Conservation (phyloP, 768 basidiomycete species). For the Rhizopogon vinicolor region DNA sequence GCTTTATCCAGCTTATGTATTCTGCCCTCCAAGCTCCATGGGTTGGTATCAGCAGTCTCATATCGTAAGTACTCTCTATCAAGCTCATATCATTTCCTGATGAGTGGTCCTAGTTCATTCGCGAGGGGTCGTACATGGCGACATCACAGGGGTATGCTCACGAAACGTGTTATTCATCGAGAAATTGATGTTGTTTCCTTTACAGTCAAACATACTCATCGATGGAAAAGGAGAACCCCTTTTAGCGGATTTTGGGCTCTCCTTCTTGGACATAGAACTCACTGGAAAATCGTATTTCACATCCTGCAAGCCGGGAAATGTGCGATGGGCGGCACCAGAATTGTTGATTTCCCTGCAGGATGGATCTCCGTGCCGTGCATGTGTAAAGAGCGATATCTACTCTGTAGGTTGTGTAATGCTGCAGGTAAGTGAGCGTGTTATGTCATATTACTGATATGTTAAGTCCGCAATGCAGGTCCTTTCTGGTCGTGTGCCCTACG, state of each 20-base stretch:
- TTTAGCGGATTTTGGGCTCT: constrained; percentile 38
- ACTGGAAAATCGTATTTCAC: constrained; percentile 19
- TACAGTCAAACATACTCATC: constrained; percentile 9
- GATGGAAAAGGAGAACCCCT: neutral
- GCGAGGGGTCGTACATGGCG: constrained; percentile 1
- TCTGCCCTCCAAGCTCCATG: constrained; percentile 26
- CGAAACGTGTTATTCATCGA: neutral
- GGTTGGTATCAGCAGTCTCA: constrained; percentile 34
- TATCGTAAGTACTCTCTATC: constrained; percentile 26
- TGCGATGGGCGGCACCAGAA: constrained; percentile 15
- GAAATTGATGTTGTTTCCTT: neutral
- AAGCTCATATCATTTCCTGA: neutral
- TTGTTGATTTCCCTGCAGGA: constrained; percentile 1
- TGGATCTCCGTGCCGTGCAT: neutral
- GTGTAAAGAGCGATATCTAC: constrained; percentile 11
- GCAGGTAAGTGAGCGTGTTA: constrained; percentile 6
- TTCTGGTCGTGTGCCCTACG: constrained; percentile 6
- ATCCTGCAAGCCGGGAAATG: constrained; percentile 5
- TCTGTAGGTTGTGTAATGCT: constrained; percentile 19
- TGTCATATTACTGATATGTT: neutral
- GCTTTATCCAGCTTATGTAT: neutral
- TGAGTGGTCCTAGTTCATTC: constrained; percentile 1
- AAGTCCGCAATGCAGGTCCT: neutral
- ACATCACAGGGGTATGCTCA: constrained; percentile 4
- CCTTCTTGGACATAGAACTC: constrained; percentile 33